Evolutionary conservation across 139 green algal genomes (phyloP), one percentile per base, ranked within the genome.

Genomic region (Picochlorum sp.): DNA sequence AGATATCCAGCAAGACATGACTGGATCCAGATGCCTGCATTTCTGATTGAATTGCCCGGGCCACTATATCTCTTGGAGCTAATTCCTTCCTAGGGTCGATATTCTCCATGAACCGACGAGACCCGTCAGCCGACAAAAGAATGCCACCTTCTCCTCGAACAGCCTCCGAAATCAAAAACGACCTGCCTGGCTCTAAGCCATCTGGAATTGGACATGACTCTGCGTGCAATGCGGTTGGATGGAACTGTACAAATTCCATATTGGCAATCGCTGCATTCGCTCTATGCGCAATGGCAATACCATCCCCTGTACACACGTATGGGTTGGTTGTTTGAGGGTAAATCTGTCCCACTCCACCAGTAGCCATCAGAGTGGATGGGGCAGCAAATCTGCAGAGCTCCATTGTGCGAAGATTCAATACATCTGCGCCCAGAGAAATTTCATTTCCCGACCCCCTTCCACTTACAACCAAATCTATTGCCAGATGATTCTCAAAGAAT

Each of bases 191-290:
- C 0, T 57, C 22, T n/a, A 63, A 58, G 31, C 44, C 65, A 25
- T 14, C 28, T 26, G 33, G 36, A 24, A 36, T 33, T 41, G 59
- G 59, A 31, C 40, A 56, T 9, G 45, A 40, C 22, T 55, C 30
- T 1, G 58, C 43, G 50, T 76, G 89, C 1, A 97, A 72, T 2
- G 76, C 76, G 2, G 90, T 97, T 1, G 91, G 91, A 77, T 98
- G 91, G 76, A 98, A 98, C 83, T 98, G 92, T 22, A 97, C 75
- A 72, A 98, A 98, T 70, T 98, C 92, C 85, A 99, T 94, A 83
- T 98, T 96, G 30, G 73, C 79, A 7, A 96, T 69, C 12, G 57
- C 56, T 2, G 85, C 89, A 14, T 72, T 64, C 1, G 88, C 93
- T 35, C 91, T 74, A 51, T 83, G 82, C 0, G 93, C 91, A 80